phyloP scores from a whole-genome alignment of 2,329 filamentous ascomycete genomes.

The Reticulascus tulasneorum region DNA sequence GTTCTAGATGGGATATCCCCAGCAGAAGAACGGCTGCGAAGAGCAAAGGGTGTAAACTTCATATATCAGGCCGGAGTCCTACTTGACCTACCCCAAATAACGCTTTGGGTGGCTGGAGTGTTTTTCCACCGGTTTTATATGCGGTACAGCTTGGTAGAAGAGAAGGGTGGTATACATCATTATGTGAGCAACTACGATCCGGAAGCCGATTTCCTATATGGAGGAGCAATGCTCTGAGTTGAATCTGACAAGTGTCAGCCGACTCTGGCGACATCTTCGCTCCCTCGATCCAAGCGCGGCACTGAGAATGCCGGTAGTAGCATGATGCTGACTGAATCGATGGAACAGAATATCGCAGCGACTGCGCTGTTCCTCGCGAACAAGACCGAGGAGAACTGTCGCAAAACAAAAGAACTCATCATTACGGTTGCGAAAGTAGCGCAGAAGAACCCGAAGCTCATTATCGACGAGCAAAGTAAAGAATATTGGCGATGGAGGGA shows the following conservation, averaged over 20 bases:
- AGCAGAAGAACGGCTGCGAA: conserved; percentile 72
- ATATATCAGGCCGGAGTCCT: conserved; percentile 92
- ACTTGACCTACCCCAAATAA: conserved; percentile 87
- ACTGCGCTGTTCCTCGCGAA: conserved; percentile 91
- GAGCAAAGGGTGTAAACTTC: conserved; percentile 93
- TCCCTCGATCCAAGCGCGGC: conserved; percentile 11
- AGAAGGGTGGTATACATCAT: conserved; percentile 77
- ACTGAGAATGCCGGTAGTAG: conserved; percentile 5
- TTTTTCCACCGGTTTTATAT: conserved; percentile 98
- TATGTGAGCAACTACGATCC: conserved; percentile 57
- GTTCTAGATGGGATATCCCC: conserved; percentile 75
- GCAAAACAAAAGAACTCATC: conserved; percentile 92
- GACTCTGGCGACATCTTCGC: conserved; percentile 2
- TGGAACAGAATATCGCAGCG: conserved; percentile 70
- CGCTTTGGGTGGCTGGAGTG: conserved; percentile 84
- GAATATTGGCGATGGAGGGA: conserved; percentile 99
- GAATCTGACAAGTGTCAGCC: conserved; percentile 11
- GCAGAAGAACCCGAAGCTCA: conserved; percentile 84
- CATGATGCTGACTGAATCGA: conserved; percentile 9
- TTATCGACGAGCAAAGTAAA: conserved; percentile 94
- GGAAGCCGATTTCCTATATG: background rate
- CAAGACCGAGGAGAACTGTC: conserved; percentile 95
- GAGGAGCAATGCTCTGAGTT: background rate
- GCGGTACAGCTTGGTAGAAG: conserved; percentile 75
- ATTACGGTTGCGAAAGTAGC: conserved; percentile 91